Conservation (phyloP, 2,329 filamentous ascomycete genomes). For the Ophiognomonia clavigignenti-juglandacearum region DNA sequence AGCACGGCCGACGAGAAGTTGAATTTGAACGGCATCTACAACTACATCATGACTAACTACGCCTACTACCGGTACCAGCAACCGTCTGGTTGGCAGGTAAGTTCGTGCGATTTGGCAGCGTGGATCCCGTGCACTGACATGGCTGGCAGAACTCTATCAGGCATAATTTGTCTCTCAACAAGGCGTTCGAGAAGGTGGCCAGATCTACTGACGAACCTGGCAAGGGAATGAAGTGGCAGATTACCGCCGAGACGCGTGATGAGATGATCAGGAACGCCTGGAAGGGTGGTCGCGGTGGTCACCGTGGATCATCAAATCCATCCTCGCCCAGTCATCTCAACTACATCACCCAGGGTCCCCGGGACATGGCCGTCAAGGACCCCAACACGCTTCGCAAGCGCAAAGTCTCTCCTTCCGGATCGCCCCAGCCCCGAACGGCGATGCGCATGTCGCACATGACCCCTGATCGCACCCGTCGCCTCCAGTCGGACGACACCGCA, state of each 20-base stretch:
- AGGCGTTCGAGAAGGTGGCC: slow-evolving; percentile 89
- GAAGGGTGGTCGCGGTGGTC: slow-evolving; percentile 57
- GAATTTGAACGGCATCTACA: slow-evolving; percentile 89
- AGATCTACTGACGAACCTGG: slow-evolving; percentile 91
- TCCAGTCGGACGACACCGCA: slow-evolving; percentile 29
- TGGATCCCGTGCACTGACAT: background rate
- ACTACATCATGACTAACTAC: slow-evolving; percentile 85
- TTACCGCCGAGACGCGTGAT: slow-evolving; percentile 76
- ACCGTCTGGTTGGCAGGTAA: slow-evolving; percentile 81
- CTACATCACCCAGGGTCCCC: slow-evolving; percentile 55
- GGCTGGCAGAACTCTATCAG: slow-evolving; percentile 77
- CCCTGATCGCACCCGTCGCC: slow-evolving; percentile 48
- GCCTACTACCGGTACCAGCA: slow-evolving; percentile 84
- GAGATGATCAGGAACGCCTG: slow-evolving; percentile 77
- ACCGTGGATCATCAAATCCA: slow-evolving; percentile 64
- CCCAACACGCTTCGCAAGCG: slow-evolving; percentile 50
- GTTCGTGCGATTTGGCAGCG: slow-evolving; percentile 23
- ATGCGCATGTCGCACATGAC: slow-evolving; percentile 51
- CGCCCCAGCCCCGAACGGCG: slow-evolving; percentile 49
- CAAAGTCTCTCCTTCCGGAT: slow-evolving; percentile 49
- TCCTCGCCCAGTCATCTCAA: slow-evolving; percentile 61
- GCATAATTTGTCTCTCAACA: slow-evolving; percentile 92
- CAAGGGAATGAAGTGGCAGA: slow-evolving; percentile 99
- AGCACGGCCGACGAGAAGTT: slow-evolving; percentile 82
- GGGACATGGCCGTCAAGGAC: slow-evolving; percentile 49